phyloP scores from a whole-genome alignment of 148 eudicot genomes.

The Polygonum aviculare region DNA sequence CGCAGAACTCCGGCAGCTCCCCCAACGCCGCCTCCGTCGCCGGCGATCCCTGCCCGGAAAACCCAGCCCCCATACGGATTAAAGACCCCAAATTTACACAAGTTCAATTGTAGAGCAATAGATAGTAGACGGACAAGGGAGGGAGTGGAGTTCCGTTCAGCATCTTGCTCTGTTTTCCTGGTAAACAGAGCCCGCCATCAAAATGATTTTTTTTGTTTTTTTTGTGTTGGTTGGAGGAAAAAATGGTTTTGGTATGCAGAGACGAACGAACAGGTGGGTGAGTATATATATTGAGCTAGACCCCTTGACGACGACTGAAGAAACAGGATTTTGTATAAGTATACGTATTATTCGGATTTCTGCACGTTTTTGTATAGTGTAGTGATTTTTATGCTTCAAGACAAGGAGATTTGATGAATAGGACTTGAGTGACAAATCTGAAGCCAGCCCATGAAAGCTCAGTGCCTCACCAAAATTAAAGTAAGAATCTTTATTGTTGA shows the following conservation, averaged over 20 bases:
- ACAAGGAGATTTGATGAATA: no score
- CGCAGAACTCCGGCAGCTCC: slow-evolving; percentile 78
- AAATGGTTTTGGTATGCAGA: background rate
- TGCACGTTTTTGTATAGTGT: background rate
- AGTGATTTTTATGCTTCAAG: no score
- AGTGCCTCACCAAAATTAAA: no score
- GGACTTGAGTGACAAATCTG: no score
- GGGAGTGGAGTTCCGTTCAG: background rate
- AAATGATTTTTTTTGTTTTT: background rate
- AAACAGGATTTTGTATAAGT: background rate
- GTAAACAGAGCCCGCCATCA: background rate
- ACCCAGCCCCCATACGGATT: slow-evolving; percentile 29
- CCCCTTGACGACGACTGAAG: no score
- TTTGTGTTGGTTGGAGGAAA: background rate
- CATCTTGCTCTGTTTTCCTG: background rate
- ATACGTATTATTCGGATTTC: background rate
- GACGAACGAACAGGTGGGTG: background rate
- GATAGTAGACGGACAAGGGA: slow-evolving; percentile 8
- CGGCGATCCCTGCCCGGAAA: slow-evolving; percentile 18
- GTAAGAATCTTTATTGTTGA: no score
- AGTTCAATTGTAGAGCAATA: slow-evolving; percentile 10
- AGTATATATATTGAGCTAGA: background rate
- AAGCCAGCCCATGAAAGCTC: no score
- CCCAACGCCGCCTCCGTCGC: slow-evolving; percentile 36
- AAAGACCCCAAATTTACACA: background rate